A percentile compares a stretch with the other conserved stretches of the same genome.
These are phyloP conservation scores for Didymella exigua DNA, from an alignment of 2,329 filamentous ascomycete genomes.

Conservation along the genomic window DNA sequence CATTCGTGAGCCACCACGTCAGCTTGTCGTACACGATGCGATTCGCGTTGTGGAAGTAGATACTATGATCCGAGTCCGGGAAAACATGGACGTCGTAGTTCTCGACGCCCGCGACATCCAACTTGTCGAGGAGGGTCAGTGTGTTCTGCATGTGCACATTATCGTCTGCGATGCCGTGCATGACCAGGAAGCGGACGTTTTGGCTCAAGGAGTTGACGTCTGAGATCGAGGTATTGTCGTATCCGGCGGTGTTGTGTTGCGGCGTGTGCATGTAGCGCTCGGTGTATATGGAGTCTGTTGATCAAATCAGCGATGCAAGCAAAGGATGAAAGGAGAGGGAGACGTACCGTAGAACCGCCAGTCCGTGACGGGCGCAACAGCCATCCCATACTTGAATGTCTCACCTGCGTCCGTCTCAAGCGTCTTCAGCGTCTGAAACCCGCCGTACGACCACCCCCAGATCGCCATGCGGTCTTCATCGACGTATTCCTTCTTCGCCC, in stretches of 20 bases:
- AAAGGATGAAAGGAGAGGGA: neutral
- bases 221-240: constrained; percentile 73
- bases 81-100: constrained; percentile 98
- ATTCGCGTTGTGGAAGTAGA: constrained; percentile 93
- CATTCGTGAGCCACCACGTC: constrained; percentile 91
- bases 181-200: constrained; percentile 87
- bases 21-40: constrained; percentile 89
- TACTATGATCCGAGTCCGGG: constrained; percentile 93
- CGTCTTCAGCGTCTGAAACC: constrained; percentile 93
- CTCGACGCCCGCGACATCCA: constrained; percentile 79
- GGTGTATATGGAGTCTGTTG: constrained; percentile 80
- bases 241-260: constrained; percentile 78
- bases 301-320: neutral
- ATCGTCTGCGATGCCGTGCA: constrained; percentile 96
- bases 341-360: constrained; percentile 84
- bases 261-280: constrained; percentile 98
- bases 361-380: constrained; percentile 97
- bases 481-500: constrained; percentile 80
- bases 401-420: constrained; percentile 86
- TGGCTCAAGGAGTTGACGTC: constrained; percentile 74
- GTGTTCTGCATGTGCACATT: constrained; percentile 98
- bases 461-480: constrained; percentile 84
- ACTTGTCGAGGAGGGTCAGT: constrained; percentile 80
- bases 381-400: constrained; percentile 97
- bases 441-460: constrained; percentile 98